Evolutionary conservation across 208 protist genomes (phyloP).

Genomic region (Trypanosoma scelopori): DNA sequence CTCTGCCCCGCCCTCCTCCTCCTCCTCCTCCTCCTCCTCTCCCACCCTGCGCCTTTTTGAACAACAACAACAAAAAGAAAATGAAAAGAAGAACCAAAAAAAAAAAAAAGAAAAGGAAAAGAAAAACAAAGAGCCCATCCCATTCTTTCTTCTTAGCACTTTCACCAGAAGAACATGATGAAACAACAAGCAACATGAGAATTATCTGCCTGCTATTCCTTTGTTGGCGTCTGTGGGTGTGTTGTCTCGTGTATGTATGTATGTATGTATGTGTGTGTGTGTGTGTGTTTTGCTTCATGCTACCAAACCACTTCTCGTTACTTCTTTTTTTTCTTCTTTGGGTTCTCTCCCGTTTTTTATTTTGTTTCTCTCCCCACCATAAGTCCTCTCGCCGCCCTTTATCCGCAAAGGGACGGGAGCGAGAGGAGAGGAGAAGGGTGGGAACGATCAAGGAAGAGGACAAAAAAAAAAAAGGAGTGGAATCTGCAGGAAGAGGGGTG

Average conservation of each 20-base stretch:
- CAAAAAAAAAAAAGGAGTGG: no score
- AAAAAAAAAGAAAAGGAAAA: no score
- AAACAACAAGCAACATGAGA: conserved; percentile 1
- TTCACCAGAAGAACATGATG: neutral
- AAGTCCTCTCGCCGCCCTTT: no score
- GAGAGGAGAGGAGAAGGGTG: no score
- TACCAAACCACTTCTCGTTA: conserved; percentile 2
- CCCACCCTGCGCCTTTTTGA: no score
- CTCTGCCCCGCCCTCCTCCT: conserved; percentile 8
- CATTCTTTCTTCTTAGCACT: neutral
- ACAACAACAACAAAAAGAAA: no score
- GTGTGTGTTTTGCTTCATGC: neutral
- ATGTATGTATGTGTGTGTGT: neutral
- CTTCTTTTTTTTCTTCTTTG: conserved; percentile 21
- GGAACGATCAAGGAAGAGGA: no score
- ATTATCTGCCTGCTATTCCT: neutral
- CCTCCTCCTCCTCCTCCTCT: neutral
- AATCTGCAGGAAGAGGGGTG: no score
- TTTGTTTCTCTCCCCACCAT: conserved; percentile 12
- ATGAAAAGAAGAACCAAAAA: no score
- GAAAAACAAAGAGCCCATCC: conserved; percentile 4
- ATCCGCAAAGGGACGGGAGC: no score
- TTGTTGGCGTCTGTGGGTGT: neutral
- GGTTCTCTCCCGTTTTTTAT: conserved; percentile 8
- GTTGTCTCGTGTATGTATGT: neutral